A percentile compares a stretch with the other conserved stretches of the same genome.
These are phyloP conservation scores for Pseudonitzschia pungens DNA, from an alignment of 108 stramenopile species.

Conservation along the genomic window DNA sequence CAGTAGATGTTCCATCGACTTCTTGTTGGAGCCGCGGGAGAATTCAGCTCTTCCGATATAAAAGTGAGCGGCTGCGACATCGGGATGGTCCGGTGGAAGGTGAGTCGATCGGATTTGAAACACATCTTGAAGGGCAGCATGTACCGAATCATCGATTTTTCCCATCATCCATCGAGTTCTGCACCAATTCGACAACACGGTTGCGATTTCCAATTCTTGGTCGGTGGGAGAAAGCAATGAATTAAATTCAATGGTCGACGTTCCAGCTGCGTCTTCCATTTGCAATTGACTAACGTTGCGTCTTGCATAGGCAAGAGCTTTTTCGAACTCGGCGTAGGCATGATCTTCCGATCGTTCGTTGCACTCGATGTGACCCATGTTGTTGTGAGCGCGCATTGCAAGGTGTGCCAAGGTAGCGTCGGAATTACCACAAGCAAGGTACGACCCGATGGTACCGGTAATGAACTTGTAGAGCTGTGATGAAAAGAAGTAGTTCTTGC, in stretches of 20 bases:
- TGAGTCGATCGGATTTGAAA: slow-evolving; percentile 29
- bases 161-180: slow-evolving; percentile 44
- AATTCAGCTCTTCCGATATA: slow-evolving; percentile 44
- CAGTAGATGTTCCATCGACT: slow-evolving; percentile 34
- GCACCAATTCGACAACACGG: slow-evolving; percentile 48
- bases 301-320: slow-evolving; percentile 24
- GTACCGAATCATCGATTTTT: slow-evolving; percentile 22
- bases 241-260: neutral
- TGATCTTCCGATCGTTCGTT: slow-evolving; percentile 28
- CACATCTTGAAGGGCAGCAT: slow-evolving; percentile 34
- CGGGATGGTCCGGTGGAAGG: slow-evolving; percentile 37
- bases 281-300: neutral
- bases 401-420: slow-evolving; percentile 15
- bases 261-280: neutral
- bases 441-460: slow-evolving; percentile 2
- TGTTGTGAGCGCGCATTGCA: slow-evolving; percentile 46
- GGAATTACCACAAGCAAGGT: slow-evolving; percentile 1
- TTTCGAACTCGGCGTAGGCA: slow-evolving; percentile 35
- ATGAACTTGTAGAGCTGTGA: slow-evolving; percentile 26
- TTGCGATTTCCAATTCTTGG: slow-evolving; percentile 31
- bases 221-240: neutral
- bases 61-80: slow-evolving; percentile 45
- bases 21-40: slow-evolving; percentile 21
- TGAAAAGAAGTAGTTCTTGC: slow-evolving; percentile 18
- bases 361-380: slow-evolving; percentile 49